Evolutionary conservation across 2,329 filamentous ascomycete genomes (phyloP).

Genomic region (Orbilia brochopaga): DNA sequence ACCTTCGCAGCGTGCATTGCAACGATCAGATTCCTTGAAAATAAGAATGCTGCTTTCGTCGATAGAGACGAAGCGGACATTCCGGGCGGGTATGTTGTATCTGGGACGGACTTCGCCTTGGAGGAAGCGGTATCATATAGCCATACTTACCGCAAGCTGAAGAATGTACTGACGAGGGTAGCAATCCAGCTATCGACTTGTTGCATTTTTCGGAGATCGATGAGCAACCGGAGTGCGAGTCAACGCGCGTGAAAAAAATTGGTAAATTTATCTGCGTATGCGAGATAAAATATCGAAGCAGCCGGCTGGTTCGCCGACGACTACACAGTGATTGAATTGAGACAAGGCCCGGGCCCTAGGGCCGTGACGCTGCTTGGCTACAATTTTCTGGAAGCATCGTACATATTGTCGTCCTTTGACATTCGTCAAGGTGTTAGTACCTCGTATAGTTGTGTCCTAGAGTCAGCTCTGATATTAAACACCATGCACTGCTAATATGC

Average conservation of each 20-base stretch:
- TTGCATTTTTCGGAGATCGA: not conserved
- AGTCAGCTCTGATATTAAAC: no score
- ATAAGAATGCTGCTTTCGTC: not conserved
- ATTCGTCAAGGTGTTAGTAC: no score
- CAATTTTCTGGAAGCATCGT: not conserved
- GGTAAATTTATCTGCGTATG: no score
- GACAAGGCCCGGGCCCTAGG: constrained; percentile 5
- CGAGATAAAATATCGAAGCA: no score
- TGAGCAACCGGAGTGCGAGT: not conserved
- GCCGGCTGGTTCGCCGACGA: no score
- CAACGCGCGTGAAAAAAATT: not conserved
- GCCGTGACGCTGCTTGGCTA: not conserved
- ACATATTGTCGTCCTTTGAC: not conserved
- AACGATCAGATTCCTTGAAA: not conserved
- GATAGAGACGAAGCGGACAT: not conserved
- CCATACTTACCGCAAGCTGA: not conserved
- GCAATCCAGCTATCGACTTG: not conserved
- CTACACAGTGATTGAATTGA: not conserved
- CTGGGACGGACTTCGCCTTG: not conserved
- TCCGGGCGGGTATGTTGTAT: not conserved
- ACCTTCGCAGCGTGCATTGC: no score
- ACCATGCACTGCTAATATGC: not conserved
- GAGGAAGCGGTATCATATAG: not conserved
- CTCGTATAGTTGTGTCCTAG: no score
- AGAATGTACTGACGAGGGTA: not conserved